Conservation (phyloP, 2,329 filamentous ascomycete genomes). For the Neofusicoccum sp. region DNA sequence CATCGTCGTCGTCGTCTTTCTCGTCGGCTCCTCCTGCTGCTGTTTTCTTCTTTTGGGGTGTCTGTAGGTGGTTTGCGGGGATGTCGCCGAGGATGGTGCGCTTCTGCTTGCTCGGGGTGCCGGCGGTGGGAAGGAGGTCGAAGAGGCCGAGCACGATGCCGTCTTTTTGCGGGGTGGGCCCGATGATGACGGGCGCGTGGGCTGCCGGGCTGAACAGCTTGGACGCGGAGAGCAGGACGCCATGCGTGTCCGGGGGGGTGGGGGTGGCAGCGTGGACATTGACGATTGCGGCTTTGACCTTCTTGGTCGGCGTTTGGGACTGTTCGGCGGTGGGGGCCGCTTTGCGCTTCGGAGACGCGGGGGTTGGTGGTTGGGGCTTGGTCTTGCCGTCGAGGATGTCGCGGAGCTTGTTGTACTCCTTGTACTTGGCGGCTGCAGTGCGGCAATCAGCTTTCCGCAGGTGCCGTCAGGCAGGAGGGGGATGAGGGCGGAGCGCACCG, state of each 20-base stretch:
- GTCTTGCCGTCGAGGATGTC: conserved; percentile 28
- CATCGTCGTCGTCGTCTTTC: conserved; percentile 17
- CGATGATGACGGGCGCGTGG: conserved; percentile 45
- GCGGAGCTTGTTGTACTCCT: conserved; percentile 67
- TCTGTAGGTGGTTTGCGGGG: conserved; percentile 33
- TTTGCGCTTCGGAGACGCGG: conserved; percentile 27
- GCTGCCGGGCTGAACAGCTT: conserved; percentile 59
- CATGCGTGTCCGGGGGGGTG: conserved; percentile 32
- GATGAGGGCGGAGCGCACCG: conserved; percentile 49
- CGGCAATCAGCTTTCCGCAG: too few relatives aligned
- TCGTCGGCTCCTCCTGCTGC: conserved; percentile 1
- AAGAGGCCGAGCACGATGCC: conserved; percentile 76
- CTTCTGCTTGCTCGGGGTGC: conserved; percentile 38
- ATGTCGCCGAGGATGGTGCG: conserved; percentile 31
- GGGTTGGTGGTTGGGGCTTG: conserved; percentile 34
- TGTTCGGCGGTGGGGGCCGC: conserved; percentile 19
- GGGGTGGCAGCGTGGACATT: background rate
- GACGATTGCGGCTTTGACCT: conserved; percentile 7
- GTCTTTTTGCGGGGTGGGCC: conserved; percentile 77
- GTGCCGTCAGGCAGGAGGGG: background rate
- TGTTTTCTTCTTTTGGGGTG: conserved; percentile 36
- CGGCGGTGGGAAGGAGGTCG: conserved; percentile 60
- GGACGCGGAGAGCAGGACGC: conserved; percentile 50
- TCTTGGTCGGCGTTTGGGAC: conserved; percentile 30
- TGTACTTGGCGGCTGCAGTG: conserved; percentile 66